Evolutionary conservation across 371 early-diverging fungal species (phyloP).

Genomic region (Lichtheimia ornata): DNA sequence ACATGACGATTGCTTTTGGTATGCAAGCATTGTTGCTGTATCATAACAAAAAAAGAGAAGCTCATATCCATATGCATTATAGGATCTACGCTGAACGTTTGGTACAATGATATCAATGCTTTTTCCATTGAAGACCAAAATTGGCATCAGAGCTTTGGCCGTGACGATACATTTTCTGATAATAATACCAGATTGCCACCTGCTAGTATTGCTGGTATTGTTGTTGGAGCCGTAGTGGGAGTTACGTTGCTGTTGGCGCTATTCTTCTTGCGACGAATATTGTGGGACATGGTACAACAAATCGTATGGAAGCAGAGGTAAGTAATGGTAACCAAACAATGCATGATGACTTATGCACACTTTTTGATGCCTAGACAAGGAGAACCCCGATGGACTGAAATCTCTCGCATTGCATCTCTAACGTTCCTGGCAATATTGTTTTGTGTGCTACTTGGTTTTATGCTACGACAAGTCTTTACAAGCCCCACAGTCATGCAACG

Average conservation of each 20-base stretch:
- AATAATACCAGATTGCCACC: background rate
- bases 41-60: background rate
- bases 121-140: slow-evolving; percentile 16
- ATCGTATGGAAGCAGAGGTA: background rate
- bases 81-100: slow-evolving; percentile 37
- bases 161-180: background rate
- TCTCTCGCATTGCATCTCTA: background rate
- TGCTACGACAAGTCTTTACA: background rate
- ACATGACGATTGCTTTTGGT: slow-evolving; percentile 49
- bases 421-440: background rate
- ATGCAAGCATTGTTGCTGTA: background rate
- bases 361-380: background rate
- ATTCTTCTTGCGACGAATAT: slow-evolving; percentile 44
- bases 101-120: slow-evolving; percentile 49
- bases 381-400: background rate
- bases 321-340: background rate
- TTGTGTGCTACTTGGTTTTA: background rate
- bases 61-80: background rate
- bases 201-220: slow-evolving; percentile 41
- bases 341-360: background rate
- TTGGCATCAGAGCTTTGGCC: slow-evolving; percentile 31
- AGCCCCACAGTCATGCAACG: background rate
- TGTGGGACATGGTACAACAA: background rate
- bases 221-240: slow-evolving; percentile 35
- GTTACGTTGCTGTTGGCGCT: slow-evolving; percentile 30